phyloP scores from a whole-genome alignment of 2,329 filamentous ascomycete genomes.

The Daldinia eschscholtzii region DNA sequence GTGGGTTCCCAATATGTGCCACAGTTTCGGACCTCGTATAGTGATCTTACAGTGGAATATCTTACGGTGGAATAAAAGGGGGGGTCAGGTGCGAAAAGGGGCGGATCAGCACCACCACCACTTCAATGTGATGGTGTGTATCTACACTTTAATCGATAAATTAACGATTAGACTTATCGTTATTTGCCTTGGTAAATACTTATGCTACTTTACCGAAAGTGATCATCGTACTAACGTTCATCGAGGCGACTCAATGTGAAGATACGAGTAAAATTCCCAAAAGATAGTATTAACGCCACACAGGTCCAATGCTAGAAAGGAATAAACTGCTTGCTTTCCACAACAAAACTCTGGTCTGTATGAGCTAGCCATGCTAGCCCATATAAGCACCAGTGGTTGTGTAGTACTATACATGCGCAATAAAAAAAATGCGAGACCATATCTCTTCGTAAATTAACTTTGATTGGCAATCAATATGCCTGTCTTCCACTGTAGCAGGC shows the following conservation, averaged over 20 bases:
- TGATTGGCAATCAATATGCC: slow-evolving; percentile 19
- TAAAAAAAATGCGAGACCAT: slow-evolving; percentile 21
- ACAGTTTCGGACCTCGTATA: neutral
- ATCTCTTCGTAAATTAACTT: slow-evolving; percentile 18
- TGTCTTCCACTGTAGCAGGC: slow-evolving; percentile 6
- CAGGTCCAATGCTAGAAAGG: neutral
- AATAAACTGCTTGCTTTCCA: neutral
- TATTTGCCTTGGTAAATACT: neutral
- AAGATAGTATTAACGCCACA: neutral
- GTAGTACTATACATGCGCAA: slow-evolving; percentile 23
- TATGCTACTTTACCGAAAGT: neutral
- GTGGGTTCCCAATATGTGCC: neutral
- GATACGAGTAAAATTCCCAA: neutral
- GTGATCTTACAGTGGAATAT: neutral
- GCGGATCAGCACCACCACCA: neutral
- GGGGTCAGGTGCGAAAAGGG: neutral
- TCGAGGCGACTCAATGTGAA: neutral
- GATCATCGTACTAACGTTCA: neutral
- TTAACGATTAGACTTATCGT: neutral
- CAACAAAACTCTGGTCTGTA: neutral
- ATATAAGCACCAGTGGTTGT: slow-evolving; percentile 4
- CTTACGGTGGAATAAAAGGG: too few species aligned
- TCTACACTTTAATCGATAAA: neutral
- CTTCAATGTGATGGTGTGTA: neutral
- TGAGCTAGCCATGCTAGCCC: slow-evolving; percentile 7